Conservation (phyloP, 306 rosid species). For the Corylus avellana region DNA sequence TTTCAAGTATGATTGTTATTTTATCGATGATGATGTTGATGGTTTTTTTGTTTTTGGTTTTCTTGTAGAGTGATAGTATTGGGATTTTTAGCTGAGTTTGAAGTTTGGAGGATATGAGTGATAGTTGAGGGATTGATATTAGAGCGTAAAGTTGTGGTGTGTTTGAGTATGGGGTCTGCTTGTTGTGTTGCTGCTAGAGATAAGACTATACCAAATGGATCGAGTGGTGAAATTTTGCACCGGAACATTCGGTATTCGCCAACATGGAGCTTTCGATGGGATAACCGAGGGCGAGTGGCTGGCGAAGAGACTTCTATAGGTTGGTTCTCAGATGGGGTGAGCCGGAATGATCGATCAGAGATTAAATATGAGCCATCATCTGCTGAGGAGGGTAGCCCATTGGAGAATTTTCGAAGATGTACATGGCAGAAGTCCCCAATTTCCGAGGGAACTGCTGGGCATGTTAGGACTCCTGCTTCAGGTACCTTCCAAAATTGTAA, state of each 20-base stretch:
- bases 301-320: constrained; percentile 54
- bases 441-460: constrained; percentile 40
- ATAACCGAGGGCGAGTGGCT: constrained; percentile 60
- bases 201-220: constrained; percentile 49
- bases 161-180: constrained; percentile 53
- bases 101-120: constrained; percentile 26
- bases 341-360: constrained; percentile 49
- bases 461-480: constrained; percentile 41
- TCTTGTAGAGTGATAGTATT: constrained; percentile 19
- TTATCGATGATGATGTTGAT: constrained; percentile 2
- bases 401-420: constrained; percentile 32
- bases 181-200: constrained; percentile 65
- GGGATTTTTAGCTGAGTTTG: constrained; percentile 21
- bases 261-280: constrained; percentile 69
- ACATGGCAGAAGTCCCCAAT: constrained; percentile 35
- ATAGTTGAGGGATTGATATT: constrained; percentile 13
- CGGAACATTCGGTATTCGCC: constrained; percentile 56
- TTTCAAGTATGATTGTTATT: background rate
- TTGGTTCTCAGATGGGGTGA: constrained; percentile 51
- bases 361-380: constrained; percentile 46
- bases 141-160: constrained; percentile 4
- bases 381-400: constrained; percentile 56
- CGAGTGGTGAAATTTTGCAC: constrained; percentile 46
- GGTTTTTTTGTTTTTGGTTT: constrained; percentile 7
- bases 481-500: constrained; percentile 27